Conservation (phyloP, 768 basidiomycete genomes). For the Dioszegia aurantiaca region DNA sequence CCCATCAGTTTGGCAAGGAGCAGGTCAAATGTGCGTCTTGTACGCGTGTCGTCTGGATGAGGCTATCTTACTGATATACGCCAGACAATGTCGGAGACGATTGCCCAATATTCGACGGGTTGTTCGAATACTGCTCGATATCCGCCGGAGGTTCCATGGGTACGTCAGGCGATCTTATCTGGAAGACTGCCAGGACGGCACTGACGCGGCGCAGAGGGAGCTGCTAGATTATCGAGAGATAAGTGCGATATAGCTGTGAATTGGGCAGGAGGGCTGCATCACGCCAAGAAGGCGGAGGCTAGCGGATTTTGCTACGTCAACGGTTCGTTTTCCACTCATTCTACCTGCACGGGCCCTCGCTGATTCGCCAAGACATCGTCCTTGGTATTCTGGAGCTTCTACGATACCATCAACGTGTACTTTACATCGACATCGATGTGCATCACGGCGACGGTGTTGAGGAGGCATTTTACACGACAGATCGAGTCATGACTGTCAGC, state of each 20-base stretch:
- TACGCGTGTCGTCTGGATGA: background rate
- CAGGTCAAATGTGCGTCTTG: slow-evolving; percentile 80
- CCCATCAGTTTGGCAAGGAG: slow-evolving; percentile 87
- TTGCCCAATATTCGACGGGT: slow-evolving; percentile 95
- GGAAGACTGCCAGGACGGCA: background rate
- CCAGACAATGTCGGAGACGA: slow-evolving; percentile 97
- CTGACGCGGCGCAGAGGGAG: slow-evolving; percentile 70
- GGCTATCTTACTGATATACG: background rate
- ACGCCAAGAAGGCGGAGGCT: slow-evolving; percentile 98
- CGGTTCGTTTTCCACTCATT: slow-evolving; percentile 57
- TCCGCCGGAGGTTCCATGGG: slow-evolving; percentile 99
- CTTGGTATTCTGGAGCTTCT: slow-evolving; percentile 92
- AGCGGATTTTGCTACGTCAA: slow-evolving; percentile 99
- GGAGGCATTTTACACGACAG: slow-evolving; percentile 98
- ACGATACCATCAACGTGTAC: slow-evolving; percentile 85
- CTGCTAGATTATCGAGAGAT: slow-evolving; percentile 87
- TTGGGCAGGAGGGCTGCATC: slow-evolving; percentile 98
- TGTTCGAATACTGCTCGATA: slow-evolving; percentile 98
- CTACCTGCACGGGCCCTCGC: background rate
- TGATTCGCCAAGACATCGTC: slow-evolving; percentile 75
- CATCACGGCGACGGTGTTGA: slow-evolving; percentile 99
- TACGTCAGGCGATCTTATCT: slow-evolving; percentile 56
- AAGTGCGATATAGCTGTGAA: slow-evolving; percentile 99
- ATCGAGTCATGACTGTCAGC: slow-evolving; percentile 96
- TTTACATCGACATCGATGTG: slow-evolving; percentile 98